phyloP scores from a whole-genome alignment of 306 rosid genomes.

The Quercus robur region DNA sequence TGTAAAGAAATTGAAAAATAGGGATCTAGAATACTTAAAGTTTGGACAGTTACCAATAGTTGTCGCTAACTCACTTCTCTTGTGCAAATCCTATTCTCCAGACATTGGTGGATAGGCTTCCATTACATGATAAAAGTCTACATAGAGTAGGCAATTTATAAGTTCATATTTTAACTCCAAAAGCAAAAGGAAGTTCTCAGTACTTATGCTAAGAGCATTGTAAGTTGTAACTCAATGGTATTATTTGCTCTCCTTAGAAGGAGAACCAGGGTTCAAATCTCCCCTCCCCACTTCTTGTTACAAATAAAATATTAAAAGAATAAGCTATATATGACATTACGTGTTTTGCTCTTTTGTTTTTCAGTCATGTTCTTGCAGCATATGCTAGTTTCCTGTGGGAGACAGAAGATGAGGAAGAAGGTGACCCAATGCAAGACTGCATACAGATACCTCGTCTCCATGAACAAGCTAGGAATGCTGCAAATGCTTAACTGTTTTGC shows the following conservation, averaged over 20 bases:
- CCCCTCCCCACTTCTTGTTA: too few species aligned
- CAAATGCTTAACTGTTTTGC: conserved; percentile 15
- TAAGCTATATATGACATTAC: background rate
- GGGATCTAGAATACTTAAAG: background rate
- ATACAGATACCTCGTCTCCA: conserved; percentile 12
- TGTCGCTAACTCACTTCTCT: background rate
- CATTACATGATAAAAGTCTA: background rate
- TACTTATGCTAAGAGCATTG: too few species aligned
- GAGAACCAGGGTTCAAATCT: background rate
- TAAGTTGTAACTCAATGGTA: too few species aligned
- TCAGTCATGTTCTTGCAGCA: conserved; percentile 78
- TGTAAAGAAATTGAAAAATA: background rate
- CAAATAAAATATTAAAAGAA: background rate
- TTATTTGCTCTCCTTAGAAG: too few species aligned
- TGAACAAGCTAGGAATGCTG: conserved; percentile 21
- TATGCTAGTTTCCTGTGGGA: conserved; percentile 87
- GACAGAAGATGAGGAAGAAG: conserved; percentile 48
- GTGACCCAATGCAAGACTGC: conserved; percentile 17
- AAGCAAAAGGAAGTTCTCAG: background rate
- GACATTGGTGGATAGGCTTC: background rate
- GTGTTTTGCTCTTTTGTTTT: conserved; percentile 11
- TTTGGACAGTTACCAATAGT: background rate
- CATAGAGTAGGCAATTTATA: background rate
- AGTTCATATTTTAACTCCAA: background rate
- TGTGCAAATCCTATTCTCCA: background rate